phyloP scores from a whole-genome alignment of 208 protist genomes.

The Leishmania braziliensis region DNA sequence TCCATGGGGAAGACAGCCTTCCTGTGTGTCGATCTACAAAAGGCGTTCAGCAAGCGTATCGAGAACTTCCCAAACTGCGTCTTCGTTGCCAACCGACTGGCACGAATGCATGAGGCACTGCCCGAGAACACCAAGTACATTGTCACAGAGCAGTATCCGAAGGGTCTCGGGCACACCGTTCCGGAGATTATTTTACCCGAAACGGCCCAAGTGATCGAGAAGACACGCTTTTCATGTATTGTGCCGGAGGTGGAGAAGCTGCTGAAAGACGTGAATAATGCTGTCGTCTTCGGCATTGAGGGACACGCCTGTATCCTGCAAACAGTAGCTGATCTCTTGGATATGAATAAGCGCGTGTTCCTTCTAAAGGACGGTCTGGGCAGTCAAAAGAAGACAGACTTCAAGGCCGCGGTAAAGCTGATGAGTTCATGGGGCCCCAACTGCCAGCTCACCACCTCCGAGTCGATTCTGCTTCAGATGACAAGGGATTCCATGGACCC shows the following conservation, averaged over 20 bases:
- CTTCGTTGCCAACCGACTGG: constrained; percentile 79
- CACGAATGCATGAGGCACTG: constrained; percentile 48
- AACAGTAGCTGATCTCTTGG: constrained; percentile 71
- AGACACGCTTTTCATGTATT: constrained; percentile 66
- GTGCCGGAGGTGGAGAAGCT: constrained; percentile 53
- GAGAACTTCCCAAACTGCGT: constrained; percentile 71
- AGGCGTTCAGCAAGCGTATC: constrained; percentile 62
- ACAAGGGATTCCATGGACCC: constrained; percentile 62
- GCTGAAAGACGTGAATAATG: constrained; percentile 54
- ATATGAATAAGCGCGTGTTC: constrained; percentile 70
- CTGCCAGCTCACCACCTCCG: constrained; percentile 66
- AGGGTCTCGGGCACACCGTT: constrained; percentile 65
- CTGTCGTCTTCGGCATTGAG: constrained; percentile 86
- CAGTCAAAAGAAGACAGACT: constrained; percentile 72
- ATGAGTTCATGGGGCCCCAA: constrained; percentile 67
- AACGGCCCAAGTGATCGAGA: constrained; percentile 40
- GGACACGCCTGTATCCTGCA: constrained; percentile 82
- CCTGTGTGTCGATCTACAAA: constrained; percentile 76
- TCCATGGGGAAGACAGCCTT: constrained; percentile 67
- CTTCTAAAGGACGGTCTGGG: constrained; percentile 72
- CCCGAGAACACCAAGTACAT: constrained; percentile 72
- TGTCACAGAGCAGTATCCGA: constrained; percentile 86
- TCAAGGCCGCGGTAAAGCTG: constrained; percentile 52
- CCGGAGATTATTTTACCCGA: constrained; percentile 61
- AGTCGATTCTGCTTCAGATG: constrained; percentile 77